Percentiles rank a stretch among this genome's conserved stretches.
These are phyloP conservation scores for Rheum nobile DNA, from an alignment of 148 eudicot genomes.

Conservation along the genomic window DNA sequence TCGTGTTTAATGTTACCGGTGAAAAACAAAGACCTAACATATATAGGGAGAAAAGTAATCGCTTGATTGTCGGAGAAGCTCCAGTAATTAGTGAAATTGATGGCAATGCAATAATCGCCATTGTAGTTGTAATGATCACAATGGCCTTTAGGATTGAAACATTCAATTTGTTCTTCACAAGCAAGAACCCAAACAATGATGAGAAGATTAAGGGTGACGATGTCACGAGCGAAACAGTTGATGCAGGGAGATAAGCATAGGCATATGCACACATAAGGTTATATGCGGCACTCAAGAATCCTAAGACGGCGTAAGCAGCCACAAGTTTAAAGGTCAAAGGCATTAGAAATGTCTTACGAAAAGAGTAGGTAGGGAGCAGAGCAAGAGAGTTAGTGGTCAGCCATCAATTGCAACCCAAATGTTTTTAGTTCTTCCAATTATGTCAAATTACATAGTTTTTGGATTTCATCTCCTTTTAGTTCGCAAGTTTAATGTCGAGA, in stretches of 20 bases:
- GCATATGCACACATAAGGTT: conserved; percentile 80
- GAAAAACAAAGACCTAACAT: too few species aligned
- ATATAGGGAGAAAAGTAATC: too few species aligned
- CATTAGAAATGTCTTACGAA: conserved; percentile 36
- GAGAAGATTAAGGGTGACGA: conserved; percentile 69
- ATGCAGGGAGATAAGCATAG: too few species aligned
- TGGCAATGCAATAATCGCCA: conserved; percentile 59
- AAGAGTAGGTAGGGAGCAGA: conserved; percentile 37
- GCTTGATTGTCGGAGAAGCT: too few species aligned
- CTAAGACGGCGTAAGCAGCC: conserved; percentile 37
- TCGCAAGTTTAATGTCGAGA: too few species aligned
- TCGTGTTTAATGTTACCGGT: too few species aligned
- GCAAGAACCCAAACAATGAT: conserved; percentile 45
- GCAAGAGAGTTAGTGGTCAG: conserved; percentile 55
- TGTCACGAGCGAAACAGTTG: conserved; percentile 69
- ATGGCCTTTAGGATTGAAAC: too few species aligned
- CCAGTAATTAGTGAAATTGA: too few species aligned
- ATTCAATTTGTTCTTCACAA: too few species aligned
- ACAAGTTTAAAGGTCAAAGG: conserved; percentile 35
- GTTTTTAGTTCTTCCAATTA: too few species aligned
- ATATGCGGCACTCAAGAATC: conserved; percentile 63
- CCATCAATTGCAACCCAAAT: conserved; percentile 72
- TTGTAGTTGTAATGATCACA: conserved; percentile 51
- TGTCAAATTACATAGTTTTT: too few species aligned
- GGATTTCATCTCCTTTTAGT: too few species aligned